Evolutionary conservation across 331 rosid genomes (phyloP).

Genomic region (Quercus phellos): DNA sequence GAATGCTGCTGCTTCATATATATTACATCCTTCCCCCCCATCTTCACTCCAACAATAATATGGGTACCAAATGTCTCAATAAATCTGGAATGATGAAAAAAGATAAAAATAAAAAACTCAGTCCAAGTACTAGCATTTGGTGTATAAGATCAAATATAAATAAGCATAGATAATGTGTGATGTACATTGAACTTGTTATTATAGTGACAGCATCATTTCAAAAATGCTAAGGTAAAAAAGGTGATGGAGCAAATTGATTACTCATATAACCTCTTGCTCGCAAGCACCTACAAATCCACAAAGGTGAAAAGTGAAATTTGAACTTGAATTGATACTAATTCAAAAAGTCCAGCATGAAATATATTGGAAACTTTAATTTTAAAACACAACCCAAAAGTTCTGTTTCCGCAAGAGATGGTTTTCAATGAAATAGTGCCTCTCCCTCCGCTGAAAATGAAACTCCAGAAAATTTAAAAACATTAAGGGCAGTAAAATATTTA

Average conservation of each 20-base stretch:
- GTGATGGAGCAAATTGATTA: background rate
- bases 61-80: slow-evolving; percentile 88
- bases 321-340: background rate
- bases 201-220: background rate
- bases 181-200: background rate
- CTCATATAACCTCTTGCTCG: background rate
- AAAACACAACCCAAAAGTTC: background rate
- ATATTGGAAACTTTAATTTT: background rate
- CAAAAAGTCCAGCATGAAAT: background rate
- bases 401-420: background rate
- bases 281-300: background rate
- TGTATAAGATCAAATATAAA: background rate
- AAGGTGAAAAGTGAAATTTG: no score
- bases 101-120: background rate
- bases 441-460: background rate
- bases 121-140: background rate
- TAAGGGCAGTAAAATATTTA: background rate
- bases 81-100: slow-evolving; percentile 47
- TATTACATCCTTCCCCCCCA: slow-evolving; percentile 98
- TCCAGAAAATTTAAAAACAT: background rate
- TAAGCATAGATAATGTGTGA: background rate
- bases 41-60: slow-evolving; percentile 86
- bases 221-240: background rate
- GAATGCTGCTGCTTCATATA: slow-evolving; percentile 92
- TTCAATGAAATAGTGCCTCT: background rate